A percentile compares a stretch with the other conserved stretches of the same genome.
Conservation (phyloP, 1,284 basidiomycete species). For the Moesziomyces sp. region DNA sequence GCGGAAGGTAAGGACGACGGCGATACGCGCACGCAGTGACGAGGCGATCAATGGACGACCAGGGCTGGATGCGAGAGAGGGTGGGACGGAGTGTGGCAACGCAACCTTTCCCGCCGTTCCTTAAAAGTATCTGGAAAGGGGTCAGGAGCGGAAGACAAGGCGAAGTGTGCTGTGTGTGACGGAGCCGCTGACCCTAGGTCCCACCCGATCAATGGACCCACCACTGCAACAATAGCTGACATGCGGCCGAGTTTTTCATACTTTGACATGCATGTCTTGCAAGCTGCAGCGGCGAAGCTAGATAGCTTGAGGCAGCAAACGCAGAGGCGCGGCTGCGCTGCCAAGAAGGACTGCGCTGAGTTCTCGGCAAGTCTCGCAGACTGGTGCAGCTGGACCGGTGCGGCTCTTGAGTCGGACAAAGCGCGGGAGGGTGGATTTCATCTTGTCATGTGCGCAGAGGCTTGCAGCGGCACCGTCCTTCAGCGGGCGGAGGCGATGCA, state of each 20-base stretch:
- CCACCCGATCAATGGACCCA: not conserved
- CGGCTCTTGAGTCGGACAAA: not conserved
- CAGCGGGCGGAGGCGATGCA: not conserved
- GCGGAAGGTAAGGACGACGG: not conserved
- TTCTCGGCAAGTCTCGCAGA: not conserved
- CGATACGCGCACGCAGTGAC: not conserved
- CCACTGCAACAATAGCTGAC: not conserved
- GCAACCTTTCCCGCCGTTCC: not conserved
- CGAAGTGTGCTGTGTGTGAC: not conserved
- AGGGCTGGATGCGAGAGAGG: not conserved
- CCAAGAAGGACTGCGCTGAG: not conserved
- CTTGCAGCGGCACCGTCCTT: not conserved
- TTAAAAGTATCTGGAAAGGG: not conserved
- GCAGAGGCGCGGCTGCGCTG: not conserved
- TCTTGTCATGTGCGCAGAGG: conserved; percentile 7
- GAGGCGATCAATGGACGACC: not conserved
- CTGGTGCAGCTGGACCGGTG: not conserved
- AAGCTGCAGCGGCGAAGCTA: not conserved
- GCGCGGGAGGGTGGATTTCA: conserved; percentile 16
- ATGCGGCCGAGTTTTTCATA: not conserved
- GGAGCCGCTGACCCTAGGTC: not conserved
- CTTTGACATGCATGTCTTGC: not conserved
- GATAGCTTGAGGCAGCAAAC: not conserved
- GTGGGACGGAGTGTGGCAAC: conserved; percentile 16
- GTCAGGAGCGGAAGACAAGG: not conserved